phyloP scores from a whole-genome alignment of 305 asterid species.

The Fraxinus albicans region DNA sequence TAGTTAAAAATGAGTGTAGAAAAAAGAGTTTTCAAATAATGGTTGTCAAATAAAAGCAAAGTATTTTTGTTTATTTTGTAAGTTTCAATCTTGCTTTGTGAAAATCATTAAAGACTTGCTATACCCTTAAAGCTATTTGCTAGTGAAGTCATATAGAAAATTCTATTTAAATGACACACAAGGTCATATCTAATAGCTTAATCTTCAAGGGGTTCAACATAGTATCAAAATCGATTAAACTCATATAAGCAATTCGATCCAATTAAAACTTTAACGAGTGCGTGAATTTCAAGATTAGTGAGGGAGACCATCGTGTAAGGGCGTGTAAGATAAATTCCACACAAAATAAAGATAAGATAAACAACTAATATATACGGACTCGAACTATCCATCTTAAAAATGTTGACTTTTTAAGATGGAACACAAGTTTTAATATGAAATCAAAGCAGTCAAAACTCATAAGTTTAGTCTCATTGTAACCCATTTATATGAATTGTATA shows the following conservation, averaged over 20 bases:
- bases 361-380: too few species aligned
- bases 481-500: background rate
- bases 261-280: background rate
- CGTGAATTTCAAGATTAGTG: background rate
- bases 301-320: background rate
- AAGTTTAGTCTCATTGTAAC: background rate
- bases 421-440: background rate
- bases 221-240: too few species aligned
- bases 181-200: too few species aligned
- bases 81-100: background rate
- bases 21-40: too few species aligned
- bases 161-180: too few species aligned
- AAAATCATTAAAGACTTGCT: background rate
- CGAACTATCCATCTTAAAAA: background rate
- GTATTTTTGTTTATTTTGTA: too few species aligned
- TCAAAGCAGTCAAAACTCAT: background rate
- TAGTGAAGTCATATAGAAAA: background rate
- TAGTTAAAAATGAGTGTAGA: too few species aligned
- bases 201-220: too few species aligned
- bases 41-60: too few species aligned
- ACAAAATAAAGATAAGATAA: background rate
- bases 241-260: too few species aligned
- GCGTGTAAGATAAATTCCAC: background rate
- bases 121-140: background rate
- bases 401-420: too few species aligned